Evolutionary conservation across 2,329 filamentous ascomycete species (phyloP), one percentile per base, ranked within the genome.

Genomic region (Nothopassalora personata): DNA sequence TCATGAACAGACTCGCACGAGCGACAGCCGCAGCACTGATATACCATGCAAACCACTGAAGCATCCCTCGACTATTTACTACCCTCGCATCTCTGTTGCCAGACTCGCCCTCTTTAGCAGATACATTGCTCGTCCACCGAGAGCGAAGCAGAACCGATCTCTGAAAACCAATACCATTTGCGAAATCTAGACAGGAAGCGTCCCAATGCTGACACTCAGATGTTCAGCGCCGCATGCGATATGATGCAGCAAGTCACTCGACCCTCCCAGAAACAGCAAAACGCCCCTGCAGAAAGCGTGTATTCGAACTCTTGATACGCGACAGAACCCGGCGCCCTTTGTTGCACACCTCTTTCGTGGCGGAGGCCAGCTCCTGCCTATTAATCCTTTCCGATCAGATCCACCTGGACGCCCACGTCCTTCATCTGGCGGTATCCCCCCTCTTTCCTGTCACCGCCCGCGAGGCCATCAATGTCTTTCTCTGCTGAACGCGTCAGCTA

Each of bases 371-470:
- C 65, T 67, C 67, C 55, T 66, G 60, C 52, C 51, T 49, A 52
- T 34, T 57, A 36, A 53, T 57, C 57, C 59, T 60, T 62, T 53
- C 49, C 34, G 45, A 64, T 51, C 30, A 65, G 47, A 31, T 71
- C 67, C 43, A 69, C 70, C 66, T 72, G 70, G 55, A 70, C 69
- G 56, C 68, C 67, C 19, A 66, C 66, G 56, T 72, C 68, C 58
- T 60, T 67, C 56, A 67, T 64, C 31, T 60, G 59, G n/a, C 61
- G 59, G 50, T 60, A 57, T 15, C 48, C 57, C 57, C 63, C 63
- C 57, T 70, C 66, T 57, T 63, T 62, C 54, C 61, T 62, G 58
- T 68, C 65, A 57, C 61, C 63, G 33, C 63, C 66, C 47, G 63
- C 61, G 15, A 61, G 64, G 46, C 60, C 62, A 39, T 60, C 61